A percentile compares a stretch with the other conserved stretches of the same genome.
phyloP scores from a whole-genome alignment of 257 asterid species.

The Handroanthus guayacan region DNA sequence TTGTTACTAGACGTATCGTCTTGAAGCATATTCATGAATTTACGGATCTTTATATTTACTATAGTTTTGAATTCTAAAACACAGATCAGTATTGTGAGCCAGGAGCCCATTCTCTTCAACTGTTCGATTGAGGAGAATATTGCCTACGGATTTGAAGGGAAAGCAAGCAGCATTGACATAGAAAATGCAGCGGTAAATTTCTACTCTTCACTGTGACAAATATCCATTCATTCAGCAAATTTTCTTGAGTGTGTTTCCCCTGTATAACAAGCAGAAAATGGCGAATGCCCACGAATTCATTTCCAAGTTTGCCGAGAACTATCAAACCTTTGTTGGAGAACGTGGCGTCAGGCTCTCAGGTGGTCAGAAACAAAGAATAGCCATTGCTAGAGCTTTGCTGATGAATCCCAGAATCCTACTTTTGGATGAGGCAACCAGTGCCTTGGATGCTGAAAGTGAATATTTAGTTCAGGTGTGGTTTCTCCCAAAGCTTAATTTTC shows the following conservation, averaged over 20 bases:
- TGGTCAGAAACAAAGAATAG: conserved; percentile 90
- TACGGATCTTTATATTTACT: background rate
- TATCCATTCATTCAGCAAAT: background rate
- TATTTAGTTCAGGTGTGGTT: conserved; percentile 73
- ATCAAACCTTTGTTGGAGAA: conserved; percentile 74
- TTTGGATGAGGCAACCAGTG: conserved; percentile 87
- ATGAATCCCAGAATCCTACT: conserved; percentile 83
- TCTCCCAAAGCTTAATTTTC: background rate
- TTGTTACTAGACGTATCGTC: background rate
- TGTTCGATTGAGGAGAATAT: conserved; percentile 87
- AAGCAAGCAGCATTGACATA: conserved; percentile 66
- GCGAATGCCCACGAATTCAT: conserved; percentile 85
- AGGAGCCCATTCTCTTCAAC: conserved; percentile 88
- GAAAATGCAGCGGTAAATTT: conserved; percentile 80
- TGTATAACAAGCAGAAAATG: conserved; percentile 67
- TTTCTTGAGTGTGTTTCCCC: conserved; percentile 12
- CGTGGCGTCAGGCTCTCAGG: conserved; percentile 90
- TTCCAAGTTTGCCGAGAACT: conserved; percentile 68
- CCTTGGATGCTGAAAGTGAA: conserved; percentile 89
- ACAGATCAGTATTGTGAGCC: conserved; percentile 91
- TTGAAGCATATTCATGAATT: background rate
- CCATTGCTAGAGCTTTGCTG: conserved; percentile 82
- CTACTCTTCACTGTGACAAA: background rate
- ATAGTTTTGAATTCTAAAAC: conserved; percentile 21
- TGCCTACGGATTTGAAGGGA: conserved; percentile 79